Percentiles rank a stretch among this genome's conserved stretches.
Evolutionary conservation across 148 eudicot species (phyloP).

Genomic region (Camellia lanceoleosa): DNA sequence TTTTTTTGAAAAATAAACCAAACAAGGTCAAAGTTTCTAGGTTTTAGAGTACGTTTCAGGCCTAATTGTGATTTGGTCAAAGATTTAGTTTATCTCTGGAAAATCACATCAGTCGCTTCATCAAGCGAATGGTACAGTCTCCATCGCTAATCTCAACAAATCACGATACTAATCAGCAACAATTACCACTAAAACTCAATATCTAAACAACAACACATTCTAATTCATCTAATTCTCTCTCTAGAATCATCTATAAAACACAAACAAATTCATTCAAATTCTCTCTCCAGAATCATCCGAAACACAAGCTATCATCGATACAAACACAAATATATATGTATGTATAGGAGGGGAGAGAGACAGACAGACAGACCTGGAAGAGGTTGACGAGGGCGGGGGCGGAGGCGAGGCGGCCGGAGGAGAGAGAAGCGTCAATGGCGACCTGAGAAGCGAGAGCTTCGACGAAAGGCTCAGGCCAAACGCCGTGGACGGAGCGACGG

Average conservation of each 20-base stretch:
- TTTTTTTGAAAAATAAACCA: no score
- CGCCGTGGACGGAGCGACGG: conserved; percentile 31
- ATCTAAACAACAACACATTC: not conserved
- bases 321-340: not conserved
- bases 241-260: not conserved
- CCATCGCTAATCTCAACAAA: not conserved
- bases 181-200: not conserved
- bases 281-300: not conserved
- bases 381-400: conserved; percentile 62
- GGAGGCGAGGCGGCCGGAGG: conserved; percentile 56
- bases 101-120: conserved; percentile 3
- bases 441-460: conserved; percentile 67
- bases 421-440: conserved; percentile 53
- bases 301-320: not conserved
- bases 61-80: conserved; percentile 27
- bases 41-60: conserved; percentile 5
- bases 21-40: not conserved
- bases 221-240: not conserved
- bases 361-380: conserved; percentile 52
- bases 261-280: not conserved
- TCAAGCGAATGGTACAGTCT: not conserved
- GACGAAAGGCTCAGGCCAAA: conserved; percentile 89
- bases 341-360: not conserved
- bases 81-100: conserved; percentile 20
- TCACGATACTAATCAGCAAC: not conserved